phyloP scores from a whole-genome alignment of 768 basidiomycete species.

The Boletus subcaerulescens region DNA sequence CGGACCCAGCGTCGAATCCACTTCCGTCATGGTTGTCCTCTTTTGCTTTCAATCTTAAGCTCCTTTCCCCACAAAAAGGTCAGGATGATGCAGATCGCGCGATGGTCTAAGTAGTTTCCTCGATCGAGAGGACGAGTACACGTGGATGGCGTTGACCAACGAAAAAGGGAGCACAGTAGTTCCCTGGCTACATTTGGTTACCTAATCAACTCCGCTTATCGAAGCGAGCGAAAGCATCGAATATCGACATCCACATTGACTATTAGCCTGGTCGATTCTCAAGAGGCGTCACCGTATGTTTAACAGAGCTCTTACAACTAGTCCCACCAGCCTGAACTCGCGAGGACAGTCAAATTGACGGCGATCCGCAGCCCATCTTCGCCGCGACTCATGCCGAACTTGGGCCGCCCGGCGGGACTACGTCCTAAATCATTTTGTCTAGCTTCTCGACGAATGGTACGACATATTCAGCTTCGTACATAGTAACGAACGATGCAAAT shows the following conservation, averaged over 20 bases:
- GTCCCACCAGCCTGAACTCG: no score
- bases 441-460: no score
- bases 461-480: background rate
- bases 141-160: background rate
- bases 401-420: no score
- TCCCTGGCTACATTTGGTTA: slow-evolving; percentile 1
- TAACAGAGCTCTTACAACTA: no score
- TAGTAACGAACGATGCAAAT: background rate
- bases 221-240: no score
- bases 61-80: background rate
- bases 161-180: background rate
- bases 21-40: slow-evolving; percentile 7
- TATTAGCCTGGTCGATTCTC: no score
- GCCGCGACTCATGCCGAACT: no score
- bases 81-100: background rate
- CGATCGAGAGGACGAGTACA: background rate
- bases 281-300: no score
- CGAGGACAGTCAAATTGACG: no score
- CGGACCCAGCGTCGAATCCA: slow-evolving; percentile 7
- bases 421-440: no score
- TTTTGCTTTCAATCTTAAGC: background rate
- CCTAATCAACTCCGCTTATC: slow-evolving; percentile 7
- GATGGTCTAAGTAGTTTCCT: background rate
- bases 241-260: no score
- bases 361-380: no score